Conservation (phyloP, 1,139 yeast species). For the Spathaspora sp. region DNA sequence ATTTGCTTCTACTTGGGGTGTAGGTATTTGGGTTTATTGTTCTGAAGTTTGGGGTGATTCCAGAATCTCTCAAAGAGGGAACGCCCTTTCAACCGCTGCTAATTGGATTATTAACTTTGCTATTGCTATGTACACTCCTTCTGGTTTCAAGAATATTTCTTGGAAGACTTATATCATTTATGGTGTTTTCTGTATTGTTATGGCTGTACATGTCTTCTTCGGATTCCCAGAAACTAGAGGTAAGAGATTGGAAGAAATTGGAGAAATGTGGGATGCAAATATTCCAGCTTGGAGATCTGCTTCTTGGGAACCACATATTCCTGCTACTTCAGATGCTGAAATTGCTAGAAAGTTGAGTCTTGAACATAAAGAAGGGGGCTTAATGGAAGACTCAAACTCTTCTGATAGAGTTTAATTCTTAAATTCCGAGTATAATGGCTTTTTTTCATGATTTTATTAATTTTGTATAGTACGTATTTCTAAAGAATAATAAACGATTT, state of each 20-base stretch:
- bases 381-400: constrained; percentile 16
- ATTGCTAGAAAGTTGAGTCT: constrained; percentile 38
- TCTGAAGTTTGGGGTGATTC: constrained; percentile 56
- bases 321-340: constrained; percentile 43
- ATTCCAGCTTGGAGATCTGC: constrained; percentile 62
- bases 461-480: not conserved
- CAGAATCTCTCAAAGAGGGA: constrained; percentile 59
- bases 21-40: constrained; percentile 58
- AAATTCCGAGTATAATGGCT: not conserved
- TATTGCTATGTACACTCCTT: constrained; percentile 52
- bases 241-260: constrained; percentile 63
- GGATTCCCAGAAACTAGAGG: constrained; percentile 67
- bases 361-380: constrained; percentile 30
- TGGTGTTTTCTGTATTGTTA: constrained; percentile 49
- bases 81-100: constrained; percentile 50
- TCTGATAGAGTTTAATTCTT: not conserved
- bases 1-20: constrained; percentile 62
- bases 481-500: not conserved
- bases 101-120: constrained; percentile 57
- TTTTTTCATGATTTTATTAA: not conserved
- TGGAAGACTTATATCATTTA: constrained; percentile 51
- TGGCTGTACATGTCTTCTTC: constrained; percentile 64
- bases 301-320: constrained; percentile 39
- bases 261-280: constrained; percentile 55
- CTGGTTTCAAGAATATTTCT: constrained; percentile 44